phyloP scores from a whole-genome alignment of 225 moss, liverwort and hornwort species.

The Pseudoscleropodium purum region DNA sequence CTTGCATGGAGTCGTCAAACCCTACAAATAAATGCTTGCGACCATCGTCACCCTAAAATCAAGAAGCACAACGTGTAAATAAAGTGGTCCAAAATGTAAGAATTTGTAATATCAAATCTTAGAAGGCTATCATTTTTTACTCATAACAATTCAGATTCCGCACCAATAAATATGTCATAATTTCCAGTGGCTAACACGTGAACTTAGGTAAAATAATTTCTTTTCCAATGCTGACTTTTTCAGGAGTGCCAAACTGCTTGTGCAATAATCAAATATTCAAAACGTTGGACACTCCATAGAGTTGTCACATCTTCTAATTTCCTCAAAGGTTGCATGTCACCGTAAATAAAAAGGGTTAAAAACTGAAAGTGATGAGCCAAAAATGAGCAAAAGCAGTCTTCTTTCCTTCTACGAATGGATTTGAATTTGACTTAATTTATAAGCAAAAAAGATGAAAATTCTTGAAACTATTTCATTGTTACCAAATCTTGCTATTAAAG shows the following conservation, averaged over 20 bases:
- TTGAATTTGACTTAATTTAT: not conserved
- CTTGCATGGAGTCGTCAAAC: constrained; percentile 79
- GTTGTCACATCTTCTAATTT: not conserved
- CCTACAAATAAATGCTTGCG: constrained; percentile 83
- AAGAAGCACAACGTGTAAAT: not conserved
- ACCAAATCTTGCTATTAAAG: not conserved
- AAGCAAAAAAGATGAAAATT: not conserved
- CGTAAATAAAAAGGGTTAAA: not conserved
- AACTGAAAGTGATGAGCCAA: not conserved
- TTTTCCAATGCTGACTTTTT: not conserved
- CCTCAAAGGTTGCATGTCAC: not conserved
- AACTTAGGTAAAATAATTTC: not conserved
- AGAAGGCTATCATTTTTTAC: not conserved
- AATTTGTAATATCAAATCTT: not conserved
- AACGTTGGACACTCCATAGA: not conserved
- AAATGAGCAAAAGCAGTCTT: not conserved
- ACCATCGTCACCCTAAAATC: constrained; percentile 54
- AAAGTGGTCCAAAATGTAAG: not conserved
- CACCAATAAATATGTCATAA: not conserved
- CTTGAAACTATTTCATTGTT: not conserved
- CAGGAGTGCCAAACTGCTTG: not conserved
- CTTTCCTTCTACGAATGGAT: not conserved
- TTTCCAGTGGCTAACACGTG: not conserved
- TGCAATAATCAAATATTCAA: not conserved
- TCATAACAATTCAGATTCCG: not conserved